These are phyloP conservation scores for Microdochium trichocladiopsis DNA, from an alignment of 2,329 filamentous ascomycete species.

Conservation along the genomic window DNA sequence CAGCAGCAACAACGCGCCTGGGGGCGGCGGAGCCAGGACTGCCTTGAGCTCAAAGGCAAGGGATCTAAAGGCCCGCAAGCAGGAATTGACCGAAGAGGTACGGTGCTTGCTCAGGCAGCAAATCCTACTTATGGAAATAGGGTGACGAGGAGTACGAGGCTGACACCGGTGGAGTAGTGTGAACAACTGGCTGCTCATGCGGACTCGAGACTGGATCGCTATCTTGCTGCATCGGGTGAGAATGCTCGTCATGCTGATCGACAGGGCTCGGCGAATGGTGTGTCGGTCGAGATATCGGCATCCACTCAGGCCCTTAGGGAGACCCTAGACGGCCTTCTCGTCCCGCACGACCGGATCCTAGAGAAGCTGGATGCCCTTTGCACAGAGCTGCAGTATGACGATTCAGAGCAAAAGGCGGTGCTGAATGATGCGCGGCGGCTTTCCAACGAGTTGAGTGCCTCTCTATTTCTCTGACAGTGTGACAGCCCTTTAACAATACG, in stretches of 20 bases:
- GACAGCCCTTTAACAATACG: too few species aligned
- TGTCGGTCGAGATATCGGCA: neutral
- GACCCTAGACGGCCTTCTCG: neutral
- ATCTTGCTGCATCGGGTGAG: neutral
- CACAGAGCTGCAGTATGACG: slow-evolving; percentile 10
- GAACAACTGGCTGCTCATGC: neutral
- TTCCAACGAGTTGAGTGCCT: slow-evolving; percentile 15
- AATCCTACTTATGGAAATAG: too few species aligned
- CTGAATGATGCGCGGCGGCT: slow-evolving; percentile 14
- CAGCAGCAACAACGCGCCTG: neutral
- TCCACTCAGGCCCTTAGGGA: neutral
- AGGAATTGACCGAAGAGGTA: neutral
- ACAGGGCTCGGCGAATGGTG: slow-evolving; percentile 6
- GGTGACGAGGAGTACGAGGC: neutral
- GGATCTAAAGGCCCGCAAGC: neutral
- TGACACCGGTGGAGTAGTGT: neutral
- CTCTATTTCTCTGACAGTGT: too few species aligned
- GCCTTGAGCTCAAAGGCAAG: neutral
- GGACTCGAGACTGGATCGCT: neutral
- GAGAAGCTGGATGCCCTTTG: slow-evolving; percentile 14
- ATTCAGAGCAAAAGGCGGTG: slow-evolving; percentile 6
- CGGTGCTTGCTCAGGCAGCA: neutral
- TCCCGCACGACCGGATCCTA: slow-evolving; percentile 14
- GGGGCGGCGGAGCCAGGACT: neutral
- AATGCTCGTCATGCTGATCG: neutral